These are phyloP conservation scores for Fomitiporia mediterranea DNA, from an alignment of 1,284 basidiomycete species.

Conservation along the genomic window DNA sequence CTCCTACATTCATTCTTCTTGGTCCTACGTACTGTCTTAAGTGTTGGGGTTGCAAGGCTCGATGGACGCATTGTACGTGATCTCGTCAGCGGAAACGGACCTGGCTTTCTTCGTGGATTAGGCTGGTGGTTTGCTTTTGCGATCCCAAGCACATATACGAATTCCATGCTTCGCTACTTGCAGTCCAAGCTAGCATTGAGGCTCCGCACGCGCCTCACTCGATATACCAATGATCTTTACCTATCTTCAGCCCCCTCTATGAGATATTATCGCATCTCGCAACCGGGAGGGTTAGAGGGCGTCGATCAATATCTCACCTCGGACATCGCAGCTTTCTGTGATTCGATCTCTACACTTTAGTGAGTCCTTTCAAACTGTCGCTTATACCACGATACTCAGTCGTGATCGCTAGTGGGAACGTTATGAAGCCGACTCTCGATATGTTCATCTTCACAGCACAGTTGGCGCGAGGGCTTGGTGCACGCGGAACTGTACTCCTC, in stretches of 20 bases:
- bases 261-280: constrained; percentile 63
- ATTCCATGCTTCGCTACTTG: constrained; percentile 91
- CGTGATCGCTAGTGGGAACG: constrained; percentile 50
- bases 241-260: constrained; percentile 67
- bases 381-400: background rate
- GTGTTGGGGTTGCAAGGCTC: constrained; percentile 82
- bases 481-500: constrained; percentile 73
- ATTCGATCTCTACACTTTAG: constrained; percentile 87
- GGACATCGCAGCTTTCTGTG: constrained; percentile 89
- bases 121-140: constrained; percentile 89
- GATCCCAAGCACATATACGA: constrained; percentile 92
- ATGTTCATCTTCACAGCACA: constrained; percentile 92
- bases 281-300: constrained; percentile 59
- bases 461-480: constrained; percentile 80
- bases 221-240: constrained; percentile 93
- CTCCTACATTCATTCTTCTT: constrained; percentile 84
- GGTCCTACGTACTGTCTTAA: constrained; percentile 81
- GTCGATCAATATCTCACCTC: constrained; percentile 91
- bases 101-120: constrained; percentile 81
- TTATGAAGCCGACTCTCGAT: constrained; percentile 90
- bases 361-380: constrained; percentile 36
- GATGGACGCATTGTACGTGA: constrained; percentile 91
- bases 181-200: constrained; percentile 87
- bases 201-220: constrained; percentile 82
- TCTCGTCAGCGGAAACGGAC: constrained; percentile 82